phyloP scores from a whole-genome alignment of 2,329 filamentous ascomycete species.

The Aureobasidium zeae region DNA sequence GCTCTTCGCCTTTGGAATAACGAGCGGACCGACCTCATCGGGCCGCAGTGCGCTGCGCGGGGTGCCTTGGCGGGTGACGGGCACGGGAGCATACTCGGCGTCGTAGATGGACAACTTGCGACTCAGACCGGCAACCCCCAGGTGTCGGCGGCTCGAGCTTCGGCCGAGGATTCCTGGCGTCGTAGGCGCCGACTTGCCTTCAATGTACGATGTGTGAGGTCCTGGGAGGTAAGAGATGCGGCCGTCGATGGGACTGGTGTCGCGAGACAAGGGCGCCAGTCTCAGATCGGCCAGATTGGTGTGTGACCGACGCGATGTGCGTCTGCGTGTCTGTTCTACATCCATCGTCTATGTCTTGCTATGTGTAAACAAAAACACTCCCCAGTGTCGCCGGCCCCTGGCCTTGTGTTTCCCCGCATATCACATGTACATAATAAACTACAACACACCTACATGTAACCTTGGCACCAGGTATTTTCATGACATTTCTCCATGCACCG shows the following conservation, averaged over 20 bases:
- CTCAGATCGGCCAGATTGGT: slow-evolving; percentile 52
- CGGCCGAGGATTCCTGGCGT: slow-evolving; percentile 41
- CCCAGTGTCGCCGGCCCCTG: no score
- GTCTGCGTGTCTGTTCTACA: no score
- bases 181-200: slow-evolving; percentile 39
- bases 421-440: no score
- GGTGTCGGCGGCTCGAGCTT: slow-evolving; percentile 31
- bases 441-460: no score
- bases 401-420: no score
- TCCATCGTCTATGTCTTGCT: no score
- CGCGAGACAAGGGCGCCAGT: slow-evolving; percentile 48
- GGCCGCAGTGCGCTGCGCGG: background rate
- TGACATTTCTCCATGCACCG: no score
- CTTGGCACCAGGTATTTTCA: no score
- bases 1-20: slow-evolving; percentile 39
- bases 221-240: background rate
- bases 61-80: slow-evolving; percentile 3
- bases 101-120: slow-evolving; percentile 26
- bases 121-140: slow-evolving; percentile 26
- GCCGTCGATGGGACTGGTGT: slow-evolving; percentile 22
- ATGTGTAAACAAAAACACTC: no score
- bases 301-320: slow-evolving; percentile 42
- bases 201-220: slow-evolving; percentile 37
- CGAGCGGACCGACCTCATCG: slow-evolving; percentile 7
- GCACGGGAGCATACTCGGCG: slow-evolving; percentile 19